Evolutionary conservation across 306 rosid species (phyloP).

Genomic region (Quercus cerris): DNA sequence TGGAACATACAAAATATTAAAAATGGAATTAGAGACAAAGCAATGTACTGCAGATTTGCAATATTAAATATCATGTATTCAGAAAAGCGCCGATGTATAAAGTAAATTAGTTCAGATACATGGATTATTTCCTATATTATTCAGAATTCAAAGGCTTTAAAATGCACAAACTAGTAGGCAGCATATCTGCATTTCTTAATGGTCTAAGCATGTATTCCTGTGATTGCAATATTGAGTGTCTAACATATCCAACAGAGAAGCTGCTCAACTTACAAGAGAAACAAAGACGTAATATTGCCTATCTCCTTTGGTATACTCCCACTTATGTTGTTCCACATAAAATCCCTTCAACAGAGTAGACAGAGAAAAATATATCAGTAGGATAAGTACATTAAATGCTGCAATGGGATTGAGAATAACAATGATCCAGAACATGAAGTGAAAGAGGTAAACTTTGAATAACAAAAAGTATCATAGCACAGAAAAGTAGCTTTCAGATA

Average conservation of each 20-base stretch:
- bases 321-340: slow-evolving; percentile 82
- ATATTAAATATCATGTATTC: neutral
- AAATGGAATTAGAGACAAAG: slow-evolving; percentile 9
- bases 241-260: slow-evolving; percentile 7
- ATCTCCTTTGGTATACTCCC: slow-evolving; percentile 88
- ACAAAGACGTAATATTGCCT: slow-evolving; percentile 63
- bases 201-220: neutral
- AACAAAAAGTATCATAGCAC: neutral
- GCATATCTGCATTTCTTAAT: neutral
- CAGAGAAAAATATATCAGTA: slow-evolving; percentile 27
- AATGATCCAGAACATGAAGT: neutral
- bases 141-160: neutral
- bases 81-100: neutral
- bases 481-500: neutral
- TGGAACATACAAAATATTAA: slow-evolving; percentile 21
- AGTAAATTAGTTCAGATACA: neutral
- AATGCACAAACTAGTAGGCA: neutral
- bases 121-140: neutral
- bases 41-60: neutral
- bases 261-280: slow-evolving; percentile 68
- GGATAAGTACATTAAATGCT: slow-evolving; percentile 20
- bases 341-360: slow-evolving; percentile 55
- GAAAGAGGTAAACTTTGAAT: neutral
- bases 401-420: slow-evolving; percentile 1
- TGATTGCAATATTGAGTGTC: slow-evolving; percentile 2